phyloP scores from a whole-genome alignment of 1,139 yeast genomes.

The Geotrichum carabidarum region DNA sequence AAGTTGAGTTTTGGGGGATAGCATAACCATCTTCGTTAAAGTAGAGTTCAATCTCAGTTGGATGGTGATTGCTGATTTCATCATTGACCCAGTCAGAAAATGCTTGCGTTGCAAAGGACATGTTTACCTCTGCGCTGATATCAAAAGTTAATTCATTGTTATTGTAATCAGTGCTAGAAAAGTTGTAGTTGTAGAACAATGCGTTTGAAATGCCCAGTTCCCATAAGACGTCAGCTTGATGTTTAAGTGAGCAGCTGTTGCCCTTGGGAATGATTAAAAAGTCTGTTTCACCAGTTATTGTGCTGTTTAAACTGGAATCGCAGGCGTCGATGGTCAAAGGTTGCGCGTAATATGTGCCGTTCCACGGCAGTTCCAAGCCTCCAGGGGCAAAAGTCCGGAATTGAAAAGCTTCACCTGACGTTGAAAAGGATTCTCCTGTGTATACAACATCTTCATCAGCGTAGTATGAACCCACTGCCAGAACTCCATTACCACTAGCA shows the following conservation, averaged over 20 bases:
- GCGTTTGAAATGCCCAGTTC: conserved; percentile 2
- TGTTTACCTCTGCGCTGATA: background rate
- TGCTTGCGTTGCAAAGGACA: conserved; percentile 2
- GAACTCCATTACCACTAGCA: conserved; percentile 17
- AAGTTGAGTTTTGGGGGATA: background rate
- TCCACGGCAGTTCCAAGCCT: conserved; percentile 5
- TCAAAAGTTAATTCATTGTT: background rate
- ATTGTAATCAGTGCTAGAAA: background rate
- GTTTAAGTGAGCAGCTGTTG: background rate
- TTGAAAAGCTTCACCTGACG: conserved; percentile 4
- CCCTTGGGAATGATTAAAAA: conserved; percentile 12
- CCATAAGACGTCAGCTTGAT: background rate
- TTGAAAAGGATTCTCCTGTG: background rate
- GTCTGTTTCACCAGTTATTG: background rate
- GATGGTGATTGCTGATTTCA: no score
- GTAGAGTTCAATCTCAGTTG: background rate
- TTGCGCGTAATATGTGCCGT: background rate
- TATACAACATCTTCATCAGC: conserved; percentile 13
- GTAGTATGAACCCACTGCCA: conserved; percentile 15
- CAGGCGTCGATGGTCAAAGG: conserved; percentile 6
- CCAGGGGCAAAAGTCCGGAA: conserved; percentile 9
- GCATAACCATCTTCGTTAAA: conserved; percentile 1
- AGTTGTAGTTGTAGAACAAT: background rate
- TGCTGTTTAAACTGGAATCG: background rate
- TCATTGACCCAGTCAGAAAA: conserved; percentile 6